Base-by-base conservation (phyloP, 202 grass and related monocot species). In the Hordeum pubiflorum region DNA sequence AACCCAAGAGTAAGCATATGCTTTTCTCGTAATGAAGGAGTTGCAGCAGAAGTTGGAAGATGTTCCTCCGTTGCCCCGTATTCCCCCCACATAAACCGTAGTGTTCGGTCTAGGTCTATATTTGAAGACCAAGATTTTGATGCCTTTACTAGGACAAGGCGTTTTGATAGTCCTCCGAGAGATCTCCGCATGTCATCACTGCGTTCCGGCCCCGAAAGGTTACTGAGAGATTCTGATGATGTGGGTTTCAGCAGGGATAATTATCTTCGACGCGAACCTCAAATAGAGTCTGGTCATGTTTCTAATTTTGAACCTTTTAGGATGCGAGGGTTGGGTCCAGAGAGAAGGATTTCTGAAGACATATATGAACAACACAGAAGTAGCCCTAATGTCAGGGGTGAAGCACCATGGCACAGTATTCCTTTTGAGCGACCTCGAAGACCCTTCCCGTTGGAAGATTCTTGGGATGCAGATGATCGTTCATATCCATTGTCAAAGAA, bases 1-100 rank as follows among this genome's bases (percentile, higher is more conserved):
- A 91, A 95, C 77, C 90, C 92, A 63, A 87, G 86, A 79, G 88
- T 98, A 79, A 88, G 87, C 81, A 98, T 98, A 86, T 95, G 90
- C 82, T 98, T 94, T 86, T 93, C 95, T 74, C 88, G 79, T 59
- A 98, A 46, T 81, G 92, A 93, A 46, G 60, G 76, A 82, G 62
- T 75, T 82, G 65, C 64, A 67, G 69, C 74, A 81, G 91, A 94
- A 80, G 41, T 10, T 77, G 87, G 83, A 65, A 86, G 74, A 63
- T 82, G 67, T 69, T 65, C 75, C 46, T 76, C 41, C 22, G 69
- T 63, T 86, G 52, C 68, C 23, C 67, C 79, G 32, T 86, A 83
- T 61, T 75, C 74, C 10, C 79, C 90, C 58, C 77, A 72, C 41
- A 13, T 73, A 21, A 77, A 84, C 48, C 61, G 76, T 83, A 83